A percentile compares a stretch with the other conserved stretches of the same genome.
phyloP scores from a whole-genome alignment of 371 early-diverging fungal genomes.

The Astathelohania contejeani region DNA sequence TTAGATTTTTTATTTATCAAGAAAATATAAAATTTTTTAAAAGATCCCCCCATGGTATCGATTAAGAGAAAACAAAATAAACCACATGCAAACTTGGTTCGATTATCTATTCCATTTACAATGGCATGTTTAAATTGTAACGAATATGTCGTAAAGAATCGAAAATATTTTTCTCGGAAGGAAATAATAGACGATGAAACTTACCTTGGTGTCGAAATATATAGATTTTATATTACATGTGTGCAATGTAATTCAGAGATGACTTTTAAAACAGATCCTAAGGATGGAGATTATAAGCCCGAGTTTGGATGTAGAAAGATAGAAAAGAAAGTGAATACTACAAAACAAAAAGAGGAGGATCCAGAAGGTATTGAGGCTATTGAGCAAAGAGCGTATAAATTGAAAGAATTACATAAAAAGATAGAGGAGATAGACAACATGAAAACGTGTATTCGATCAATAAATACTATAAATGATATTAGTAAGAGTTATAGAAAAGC shows the following conservation, averaged over 20 bases:
- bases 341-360: slow-evolving; percentile 54
- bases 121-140: slow-evolving; percentile 78
- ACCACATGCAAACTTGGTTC: no score
- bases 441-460: no score
- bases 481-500: no score
- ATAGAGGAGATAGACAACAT: no score
- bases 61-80: no score
- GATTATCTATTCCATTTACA: slow-evolving; percentile 84
- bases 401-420: slow-evolving; percentile 73
- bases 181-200: slow-evolving; percentile 59
- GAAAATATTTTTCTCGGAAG: slow-evolving; percentile 75
- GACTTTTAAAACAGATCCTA: slow-evolving; percentile 87
- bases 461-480: no score
- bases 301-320: slow-evolving; percentile 66
- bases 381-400: slow-evolving; percentile 70
- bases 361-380: slow-evolving; percentile 53
- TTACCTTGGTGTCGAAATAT: slow-evolving; percentile 68
- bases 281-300: slow-evolving; percentile 76
- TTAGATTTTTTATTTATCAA: no score
- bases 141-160: slow-evolving; percentile 79
- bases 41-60: no score
- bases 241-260: slow-evolving; percentile 78
- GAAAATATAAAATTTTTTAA: no score
- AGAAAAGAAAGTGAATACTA: no score
- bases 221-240: slow-evolving; percentile 83